Evolutionary conservation across 495 filamentous ascomycete species (phyloP), one percentile per base, ranked within the genome.

Genomic region (Daldinia concentrica): DNA sequence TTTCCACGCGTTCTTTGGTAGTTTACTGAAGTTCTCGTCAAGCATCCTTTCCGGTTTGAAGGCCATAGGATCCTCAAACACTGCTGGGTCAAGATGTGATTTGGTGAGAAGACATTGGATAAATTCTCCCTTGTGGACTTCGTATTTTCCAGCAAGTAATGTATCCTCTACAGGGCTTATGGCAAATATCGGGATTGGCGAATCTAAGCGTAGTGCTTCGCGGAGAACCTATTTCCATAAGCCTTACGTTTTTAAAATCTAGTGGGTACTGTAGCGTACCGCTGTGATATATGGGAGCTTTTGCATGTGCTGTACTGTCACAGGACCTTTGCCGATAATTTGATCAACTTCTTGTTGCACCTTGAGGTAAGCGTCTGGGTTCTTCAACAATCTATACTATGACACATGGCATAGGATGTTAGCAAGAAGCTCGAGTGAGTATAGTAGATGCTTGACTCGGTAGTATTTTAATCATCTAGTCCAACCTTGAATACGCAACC

Each of bases 141-240:
- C 68, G 72, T 91, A 94, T 71, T 90, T 88, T 30, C 89, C 91
- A 15, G 83, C 86, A 0, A 83, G 81, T 11, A 90, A 77, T 1
- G 80, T 68, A 14, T 85, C 84, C 36, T 80, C 81, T 54, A 80
- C 79, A 55, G 80, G 79, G 17, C 75, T 76, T 0, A 75, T 26
- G 15, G 61, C 52, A 80, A 92, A 89, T 0, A 82, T 82, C 0
- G 90, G 87, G 6, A 88, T 89, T 3, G 89, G 84, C 9, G 90
- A 85, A 29, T 78, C 81, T 12, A 93, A 77, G 27, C 91, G 88
- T 0, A 93, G 79, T 0, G 91, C 86, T 76, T 93, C 91, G 1
- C 88, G 82, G 64, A 93, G 79, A 34, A 79, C 63, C 51, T 60
- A n/a, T 45, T 17, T 37, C 12, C 17, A 9, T 71, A 19, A 62